Evolutionary conservation across 148 eudicot species (phyloP).

Genomic region (Camellia granthamiana): DNA sequence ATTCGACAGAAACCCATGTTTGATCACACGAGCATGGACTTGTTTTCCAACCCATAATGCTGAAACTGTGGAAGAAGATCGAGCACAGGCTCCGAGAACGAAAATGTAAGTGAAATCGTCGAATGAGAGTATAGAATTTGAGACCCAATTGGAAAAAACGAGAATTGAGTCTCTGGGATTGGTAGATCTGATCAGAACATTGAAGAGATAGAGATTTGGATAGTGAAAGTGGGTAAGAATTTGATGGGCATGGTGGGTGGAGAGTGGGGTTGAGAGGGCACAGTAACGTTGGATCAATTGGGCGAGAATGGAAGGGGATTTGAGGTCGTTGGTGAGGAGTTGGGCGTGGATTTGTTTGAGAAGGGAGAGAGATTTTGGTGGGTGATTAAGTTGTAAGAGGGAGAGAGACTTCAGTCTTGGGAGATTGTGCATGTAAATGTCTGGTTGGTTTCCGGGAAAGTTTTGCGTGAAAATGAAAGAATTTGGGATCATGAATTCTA

Average conservation of each 20-base stretch:
- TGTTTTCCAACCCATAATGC: slow-evolving; percentile 49
- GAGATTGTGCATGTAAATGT: not conserved
- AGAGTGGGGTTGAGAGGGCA: slow-evolving; percentile 27
- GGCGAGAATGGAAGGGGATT: slow-evolving; percentile 26
- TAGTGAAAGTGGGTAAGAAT: slow-evolving; percentile 27
- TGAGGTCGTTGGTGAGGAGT: slow-evolving; percentile 35
- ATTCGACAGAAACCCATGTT: slow-evolving; percentile 32
- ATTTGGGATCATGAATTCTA: no score
- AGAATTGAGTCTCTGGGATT: slow-evolving; percentile 41
- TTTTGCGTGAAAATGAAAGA: no score
- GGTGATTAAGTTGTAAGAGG: slow-evolving; percentile 16
- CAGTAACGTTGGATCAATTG: slow-evolving; percentile 39
- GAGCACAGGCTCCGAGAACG: slow-evolving; percentile 59
- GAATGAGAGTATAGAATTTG: slow-evolving; percentile 26
- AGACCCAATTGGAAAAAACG: slow-evolving; percentile 47
- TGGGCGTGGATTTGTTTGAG: slow-evolving; percentile 49
- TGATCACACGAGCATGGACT: slow-evolving; percentile 39
- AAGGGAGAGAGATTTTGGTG: slow-evolving; percentile 15
- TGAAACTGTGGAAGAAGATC: slow-evolving; percentile 20
- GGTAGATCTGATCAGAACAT: slow-evolving; percentile 51
- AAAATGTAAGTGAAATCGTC: slow-evolving; percentile 51
- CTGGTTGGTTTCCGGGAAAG: no score
- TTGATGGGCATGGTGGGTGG: slow-evolving; percentile 36
- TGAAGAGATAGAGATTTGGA: slow-evolving; percentile 31
- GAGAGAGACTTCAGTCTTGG: slow-evolving; percentile 15